Base-by-base conservation (phyloP, 768 basidiomycete genomes). In the Boletales sp. region DNA sequence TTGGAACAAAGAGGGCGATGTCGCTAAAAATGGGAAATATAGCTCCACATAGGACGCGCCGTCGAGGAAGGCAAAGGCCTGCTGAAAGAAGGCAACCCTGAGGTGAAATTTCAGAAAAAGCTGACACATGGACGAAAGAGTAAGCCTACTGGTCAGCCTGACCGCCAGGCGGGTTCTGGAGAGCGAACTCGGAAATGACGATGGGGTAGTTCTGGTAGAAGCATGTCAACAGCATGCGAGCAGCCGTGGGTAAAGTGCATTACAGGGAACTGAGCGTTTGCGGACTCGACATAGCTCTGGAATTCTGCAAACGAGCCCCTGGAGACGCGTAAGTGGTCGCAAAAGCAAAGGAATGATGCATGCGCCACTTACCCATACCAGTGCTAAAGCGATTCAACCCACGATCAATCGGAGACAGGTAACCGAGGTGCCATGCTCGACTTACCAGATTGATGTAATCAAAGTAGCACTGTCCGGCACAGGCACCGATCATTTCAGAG, bases 21-120 rank as follows among this genome's bases (percentile, higher is more conserved):
- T 66, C 2, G 71, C 69, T 18, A 71, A 24, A 52, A 71, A 71
- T 32, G 69, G 69, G 59, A 72, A 71, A 49, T 71, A 71, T 34
- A 72, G 60, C 11, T 59, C 29, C 8, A 71, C 64, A 10, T 63
- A 71, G n/a, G 60, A 36, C 5, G 65, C 55, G 3, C 38, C 17
- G 27, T 71, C 69, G 15, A 71, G 66, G 64, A 72, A 72, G 10
- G 61, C 0, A 27, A 71, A 67, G 4, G 69, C 69, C 21, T 69
- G 49, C 40, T 60, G 14, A 57, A 72, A 71, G 54, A 67, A 71
- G 12, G 60, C 7, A 27, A 71, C 46, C 53, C 70, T 72, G 40
- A 34, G 36, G 7, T 6, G 7, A 27, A 11, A 34, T 13, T 8
- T 29, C 64, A 40, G 56, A 35, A 27, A n/a, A 43, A 8, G 11